Percentiles rank a stretch among this genome's conserved stretches.
Evolutionary conservation across 1,284 basidiomycete species (phyloP).

Genomic region (Ganoderma lingzhi): DNA sequence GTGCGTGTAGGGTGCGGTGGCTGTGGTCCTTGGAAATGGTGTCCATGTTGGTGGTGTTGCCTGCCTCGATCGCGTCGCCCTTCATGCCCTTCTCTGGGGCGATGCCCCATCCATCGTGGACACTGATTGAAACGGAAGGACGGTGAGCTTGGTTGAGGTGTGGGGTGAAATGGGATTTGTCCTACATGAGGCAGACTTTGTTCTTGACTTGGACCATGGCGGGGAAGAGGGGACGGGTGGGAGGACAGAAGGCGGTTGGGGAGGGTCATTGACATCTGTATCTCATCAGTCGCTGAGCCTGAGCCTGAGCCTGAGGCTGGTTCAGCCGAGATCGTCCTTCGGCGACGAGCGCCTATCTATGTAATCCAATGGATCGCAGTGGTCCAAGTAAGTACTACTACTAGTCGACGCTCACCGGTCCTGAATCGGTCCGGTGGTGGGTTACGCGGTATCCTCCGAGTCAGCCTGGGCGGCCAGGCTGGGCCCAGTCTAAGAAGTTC

Average conservation of each 20-base stretch:
- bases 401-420: not conserved
- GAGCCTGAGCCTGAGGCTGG: not conserved
- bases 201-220: conserved; percentile 70
- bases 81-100: conserved; percentile 70
- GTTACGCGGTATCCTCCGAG: not conserved
- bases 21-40: conserved; percentile 81
- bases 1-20: conserved; percentile 78
- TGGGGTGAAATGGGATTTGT: conserved; percentile 16
- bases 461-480: too few species aligned
- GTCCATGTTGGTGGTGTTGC: conserved; percentile 88
- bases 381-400: not conserved
- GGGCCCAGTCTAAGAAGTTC: not conserved
- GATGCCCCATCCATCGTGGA: conserved; percentile 95
- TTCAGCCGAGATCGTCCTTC: not conserved
- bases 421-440: not conserved
- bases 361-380: not conserved
- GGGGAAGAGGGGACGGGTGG: conserved; percentile 9
- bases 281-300: not conserved
- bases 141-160: conserved; percentile 1
- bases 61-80: conserved; percentile 89
- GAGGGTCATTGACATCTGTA: too few species aligned
- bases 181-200: conserved; percentile 91
- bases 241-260: not conserved
- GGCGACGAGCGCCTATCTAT: conserved; percentile 2
- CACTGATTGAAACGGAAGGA: conserved; percentile 52